Conservation (phyloP, 176 grass and related monocot genomes). For the Oropetium thomaeum region DNA sequence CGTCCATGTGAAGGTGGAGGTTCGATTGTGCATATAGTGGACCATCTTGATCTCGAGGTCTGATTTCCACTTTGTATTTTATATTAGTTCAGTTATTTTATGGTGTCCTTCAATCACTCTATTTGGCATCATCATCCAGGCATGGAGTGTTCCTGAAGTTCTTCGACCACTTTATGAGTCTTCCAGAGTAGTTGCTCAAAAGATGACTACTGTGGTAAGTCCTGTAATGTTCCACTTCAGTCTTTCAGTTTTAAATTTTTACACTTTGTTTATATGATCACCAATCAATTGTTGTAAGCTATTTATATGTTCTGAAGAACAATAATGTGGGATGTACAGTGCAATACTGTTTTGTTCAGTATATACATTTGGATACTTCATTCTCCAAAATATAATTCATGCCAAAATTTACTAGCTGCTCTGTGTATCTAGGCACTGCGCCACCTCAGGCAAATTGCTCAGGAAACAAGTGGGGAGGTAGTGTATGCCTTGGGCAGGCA, state of each 20-base stretch:
- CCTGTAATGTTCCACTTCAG: not conserved
- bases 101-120: not conserved
- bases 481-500: conserved; percentile 82
- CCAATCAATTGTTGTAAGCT: not conserved
- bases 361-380: not conserved
- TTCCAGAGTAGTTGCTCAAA: conserved; percentile 88
- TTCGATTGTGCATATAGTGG: conserved; percentile 96
- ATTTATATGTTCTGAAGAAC: conserved; percentile 20
- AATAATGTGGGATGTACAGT: not conserved
- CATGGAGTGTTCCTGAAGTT: conserved; percentile 93
- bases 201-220: conserved; percentile 84
- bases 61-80: not conserved
- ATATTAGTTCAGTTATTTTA: conserved; percentile 8
- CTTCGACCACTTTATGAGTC: conserved; percentile 88
- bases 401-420: conserved; percentile 22
- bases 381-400: conserved; percentile 14
- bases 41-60: conserved; percentile 94
- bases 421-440: conserved; percentile 70
- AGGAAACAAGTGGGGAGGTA: conserved; percentile 87
- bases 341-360: not conserved
- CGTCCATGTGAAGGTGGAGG: conserved; percentile 86
- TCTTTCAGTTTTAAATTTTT: not conserved
- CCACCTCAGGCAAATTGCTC: conserved; percentile 96
- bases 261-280: not conserved
- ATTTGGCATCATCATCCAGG: conserved; percentile 41